Evolutionary conservation across 306 rosid genomes (phyloP), one percentile per base, ranked within the genome.

Genomic region (Boehmeria nivea): DNA sequence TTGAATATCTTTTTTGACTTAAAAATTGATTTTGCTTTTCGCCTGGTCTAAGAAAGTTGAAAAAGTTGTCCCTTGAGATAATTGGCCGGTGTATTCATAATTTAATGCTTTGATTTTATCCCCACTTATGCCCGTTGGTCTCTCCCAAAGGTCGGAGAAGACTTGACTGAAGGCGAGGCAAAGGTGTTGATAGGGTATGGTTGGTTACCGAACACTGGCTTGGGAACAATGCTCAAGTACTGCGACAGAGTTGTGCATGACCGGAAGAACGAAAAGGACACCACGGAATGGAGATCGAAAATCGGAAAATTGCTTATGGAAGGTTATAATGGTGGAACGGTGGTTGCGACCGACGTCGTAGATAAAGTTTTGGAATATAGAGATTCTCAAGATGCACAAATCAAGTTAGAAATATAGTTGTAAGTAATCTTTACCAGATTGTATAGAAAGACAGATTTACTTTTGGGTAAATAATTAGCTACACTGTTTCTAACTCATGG

Each of bases 181-280:
- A 51, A 60, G 55, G 94, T 90, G 67, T 65, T 90, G 49, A 49
- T 48, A 72, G 87, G 68, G 62, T 90, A 83, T 57, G 95, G 97
- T 59, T 90, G 97, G 95, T 48, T 59, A 45, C 83, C 86, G 4
- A 80, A 84, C 27, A 83, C 74, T 59, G 97, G 97, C 39, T 69
- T 86, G 75, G 95, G 95, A 72, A 78, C 94, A 25, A 81, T 90
- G 95, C 95, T 90, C 45, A 86, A 86, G 74, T 90, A 81, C 64
- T 48, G 79, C 3, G 84, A 75, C 58, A 81, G 97, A 72, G 97
- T 90, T 51, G 81, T 90, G 60, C 97, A 90, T 61, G 94, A 90
- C 65, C 67, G 88, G 42, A 79, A 73, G 57, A 79, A 54, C 20
- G 86, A 76, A 24, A 69, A 39, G 57, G 83, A 84, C 38, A 40